Percentiles rank a stretch among this genome's conserved stretches.
These are phyloP conservation scores for Cercospora nicotianae DNA, from an alignment of 2,329 filamentous ascomycete genomes.

Conservation along the genomic window DNA sequence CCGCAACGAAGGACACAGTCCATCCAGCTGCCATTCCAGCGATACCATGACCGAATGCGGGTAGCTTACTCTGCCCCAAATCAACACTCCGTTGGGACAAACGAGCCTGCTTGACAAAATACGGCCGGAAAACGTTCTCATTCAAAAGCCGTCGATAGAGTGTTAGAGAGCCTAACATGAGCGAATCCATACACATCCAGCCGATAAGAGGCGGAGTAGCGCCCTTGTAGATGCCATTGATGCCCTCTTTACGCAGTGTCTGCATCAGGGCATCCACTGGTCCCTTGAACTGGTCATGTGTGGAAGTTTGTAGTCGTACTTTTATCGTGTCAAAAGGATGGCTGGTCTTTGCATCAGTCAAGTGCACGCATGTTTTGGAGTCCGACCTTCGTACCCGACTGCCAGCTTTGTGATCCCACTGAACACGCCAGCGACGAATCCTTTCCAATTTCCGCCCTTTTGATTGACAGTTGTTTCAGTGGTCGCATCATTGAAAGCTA, in stretches of 20 bases:
- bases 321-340: conserved; percentile 93
- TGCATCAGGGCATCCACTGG: conserved; percentile 82
- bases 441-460: conserved; percentile 68
- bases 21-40: conserved; percentile 84
- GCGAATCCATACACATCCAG: conserved; percentile 97
- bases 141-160: conserved; percentile 83
- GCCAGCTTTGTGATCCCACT: conserved; percentile 87
- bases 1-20: conserved; percentile 90
- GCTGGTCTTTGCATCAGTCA: conserved; percentile 44
- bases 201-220: conserved; percentile 80
- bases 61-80: conserved; percentile 55
- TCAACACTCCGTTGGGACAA: conserved; percentile 31
- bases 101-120: conserved; percentile 19
- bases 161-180: conserved; percentile 90
- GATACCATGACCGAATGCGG: conserved; percentile 77
- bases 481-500: conserved; percentile 14
- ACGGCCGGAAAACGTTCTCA: conserved; percentile 70
- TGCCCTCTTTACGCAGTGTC: conserved; percentile 82
- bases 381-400: conserved; percentile 53
- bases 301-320: conserved; percentile 87
- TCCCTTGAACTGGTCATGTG: conserved; percentile 74
- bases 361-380: not conserved
- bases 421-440: conserved; percentile 96
- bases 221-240: conserved; percentile 79
- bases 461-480: conserved; percentile 19